A percentile compares a stretch with the other conserved stretches of the same genome.
These are phyloP conservation scores for Asterophora lycoperdoides DNA, from an alignment of 768 basidiomycete genomes.

Conservation along the genomic window DNA sequence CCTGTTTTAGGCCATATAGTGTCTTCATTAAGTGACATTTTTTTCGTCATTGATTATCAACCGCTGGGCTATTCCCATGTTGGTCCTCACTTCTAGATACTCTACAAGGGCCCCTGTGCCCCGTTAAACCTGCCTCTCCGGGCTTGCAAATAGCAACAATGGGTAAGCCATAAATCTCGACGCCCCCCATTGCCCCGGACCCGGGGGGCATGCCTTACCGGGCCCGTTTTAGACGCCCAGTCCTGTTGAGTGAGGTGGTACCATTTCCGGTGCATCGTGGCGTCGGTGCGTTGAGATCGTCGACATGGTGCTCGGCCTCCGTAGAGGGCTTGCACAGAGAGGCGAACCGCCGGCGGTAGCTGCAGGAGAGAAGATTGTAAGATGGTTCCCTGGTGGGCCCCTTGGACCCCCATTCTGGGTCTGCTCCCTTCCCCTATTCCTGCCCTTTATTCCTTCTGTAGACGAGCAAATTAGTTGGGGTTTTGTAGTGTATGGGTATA, in stretches of 20 bases:
- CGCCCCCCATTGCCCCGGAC: background rate
- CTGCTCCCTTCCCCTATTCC: background rate
- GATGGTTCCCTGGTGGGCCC: background rate
- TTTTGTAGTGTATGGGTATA: background rate
- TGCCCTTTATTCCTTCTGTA: too few relatives aligned
- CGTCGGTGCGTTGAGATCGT: too few relatives aligned
- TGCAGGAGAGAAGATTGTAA: conserved; percentile 1
- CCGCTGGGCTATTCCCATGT: too few relatives aligned
- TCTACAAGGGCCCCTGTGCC: too few relatives aligned
- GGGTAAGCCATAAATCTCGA: too few relatives aligned
- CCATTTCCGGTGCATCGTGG: background rate
- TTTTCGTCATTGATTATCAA: too few relatives aligned
- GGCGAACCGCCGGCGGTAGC: background rate
- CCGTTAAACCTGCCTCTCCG: too few relatives aligned
- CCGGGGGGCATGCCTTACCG: too few relatives aligned
- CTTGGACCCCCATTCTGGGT: background rate
- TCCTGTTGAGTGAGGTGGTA: background rate
- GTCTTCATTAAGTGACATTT: too few relatives aligned
- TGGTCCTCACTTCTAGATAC: too few relatives aligned
- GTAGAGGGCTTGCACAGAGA: background rate
- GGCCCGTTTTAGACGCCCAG: background rate
- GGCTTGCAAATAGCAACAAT: too few relatives aligned
- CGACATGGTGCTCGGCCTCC: background rate
- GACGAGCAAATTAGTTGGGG: background rate
- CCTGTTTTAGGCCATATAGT: too few relatives aligned